phyloP scores from a whole-genome alignment of 148 eudicot genomes.

The Rhododendron henanense region DNA sequence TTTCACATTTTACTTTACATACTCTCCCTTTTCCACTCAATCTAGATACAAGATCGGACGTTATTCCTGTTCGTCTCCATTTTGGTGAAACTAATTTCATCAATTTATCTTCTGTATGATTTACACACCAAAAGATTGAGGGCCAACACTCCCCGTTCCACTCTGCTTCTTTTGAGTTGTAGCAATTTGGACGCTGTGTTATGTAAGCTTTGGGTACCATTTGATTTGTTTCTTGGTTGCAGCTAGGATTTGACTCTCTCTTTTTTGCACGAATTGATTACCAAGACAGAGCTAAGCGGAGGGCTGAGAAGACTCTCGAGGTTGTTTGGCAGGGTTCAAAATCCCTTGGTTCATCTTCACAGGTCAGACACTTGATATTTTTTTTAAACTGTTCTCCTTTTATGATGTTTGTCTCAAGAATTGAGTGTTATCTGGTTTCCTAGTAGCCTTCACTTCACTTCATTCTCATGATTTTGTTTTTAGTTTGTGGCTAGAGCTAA shows the following conservation, averaged over 20 bases:
- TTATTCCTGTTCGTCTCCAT: no score
- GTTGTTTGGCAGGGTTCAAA: constrained; percentile 70
- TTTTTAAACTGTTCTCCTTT: background rate
- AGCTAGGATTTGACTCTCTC: constrained; percentile 76
- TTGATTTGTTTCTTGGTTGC: constrained; percentile 21
- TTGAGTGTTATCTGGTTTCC: background rate
- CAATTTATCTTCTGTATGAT: background rate
- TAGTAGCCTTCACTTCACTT: background rate
- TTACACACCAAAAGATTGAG: background rate
- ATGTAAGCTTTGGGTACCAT: background rate
- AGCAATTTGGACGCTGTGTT: background rate
- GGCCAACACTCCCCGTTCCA: background rate
- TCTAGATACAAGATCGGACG: no score
- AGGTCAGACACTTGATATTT: constrained; percentile 29
- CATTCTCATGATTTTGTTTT: background rate
- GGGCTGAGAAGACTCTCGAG: constrained; percentile 63
- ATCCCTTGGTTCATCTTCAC: constrained; percentile 70
- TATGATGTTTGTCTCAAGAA: background rate
- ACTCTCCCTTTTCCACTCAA: background rate
- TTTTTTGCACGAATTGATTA: constrained; percentile 78
- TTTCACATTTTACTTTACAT: background rate
- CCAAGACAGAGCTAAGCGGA: constrained; percentile 75
- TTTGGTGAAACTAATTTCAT: background rate
- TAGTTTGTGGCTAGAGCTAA: background rate
- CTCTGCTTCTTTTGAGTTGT: background rate